These are phyloP conservation scores for Zygotorulaspora florentina DNA, from an alignment of 805 yeast genomes.

Conservation along the genomic window DNA sequence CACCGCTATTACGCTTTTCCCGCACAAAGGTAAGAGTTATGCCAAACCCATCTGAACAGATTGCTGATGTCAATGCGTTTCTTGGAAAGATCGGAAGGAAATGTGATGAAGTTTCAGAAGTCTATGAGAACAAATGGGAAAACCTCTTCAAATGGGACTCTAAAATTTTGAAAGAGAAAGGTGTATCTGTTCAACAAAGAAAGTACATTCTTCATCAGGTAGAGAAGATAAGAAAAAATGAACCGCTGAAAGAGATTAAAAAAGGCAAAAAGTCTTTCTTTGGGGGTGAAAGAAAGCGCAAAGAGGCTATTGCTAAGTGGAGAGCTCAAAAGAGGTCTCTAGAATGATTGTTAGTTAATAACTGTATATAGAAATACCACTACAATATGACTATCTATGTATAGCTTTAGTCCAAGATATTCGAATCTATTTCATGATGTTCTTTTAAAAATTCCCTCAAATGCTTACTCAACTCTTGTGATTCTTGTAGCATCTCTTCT, in stretches of 20 bases:
- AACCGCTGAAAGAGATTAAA: conserved; percentile 51
- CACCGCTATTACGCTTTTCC: conserved; percentile 11
- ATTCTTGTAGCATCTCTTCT: conserved; percentile 71
- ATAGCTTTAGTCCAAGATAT: conserved; percentile 8
- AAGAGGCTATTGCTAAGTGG: conserved; percentile 58
- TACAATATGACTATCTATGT: conserved; percentile 1
- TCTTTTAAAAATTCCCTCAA: conserved; percentile 24
- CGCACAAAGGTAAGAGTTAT: conserved; percentile 17
- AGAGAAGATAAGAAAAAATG: conserved; percentile 58
- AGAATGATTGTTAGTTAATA: conserved; percentile 2
- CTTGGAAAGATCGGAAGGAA: conserved; percentile 76
- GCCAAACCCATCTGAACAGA: conserved; percentile 49
- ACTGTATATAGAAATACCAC: not conserved
- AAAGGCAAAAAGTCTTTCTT: conserved; percentile 65
- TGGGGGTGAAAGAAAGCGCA: conserved; percentile 85
- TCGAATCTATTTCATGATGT: conserved; percentile 9
- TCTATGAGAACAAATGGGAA: conserved; percentile 65
- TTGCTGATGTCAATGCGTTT: conserved; percentile 72
- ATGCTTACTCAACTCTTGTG: conserved; percentile 47
- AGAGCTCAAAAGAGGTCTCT: conserved; percentile 47
- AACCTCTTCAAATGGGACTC: conserved; percentile 57
- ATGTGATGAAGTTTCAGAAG: conserved; percentile 62
- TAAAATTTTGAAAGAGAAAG: conserved; percentile 61
- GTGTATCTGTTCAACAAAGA: conserved; percentile 69
- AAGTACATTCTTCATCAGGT: conserved; percentile 71